Conservation (phyloP, 2,329 filamentous ascomycete genomes). For the Apiospora sp. region DNA sequence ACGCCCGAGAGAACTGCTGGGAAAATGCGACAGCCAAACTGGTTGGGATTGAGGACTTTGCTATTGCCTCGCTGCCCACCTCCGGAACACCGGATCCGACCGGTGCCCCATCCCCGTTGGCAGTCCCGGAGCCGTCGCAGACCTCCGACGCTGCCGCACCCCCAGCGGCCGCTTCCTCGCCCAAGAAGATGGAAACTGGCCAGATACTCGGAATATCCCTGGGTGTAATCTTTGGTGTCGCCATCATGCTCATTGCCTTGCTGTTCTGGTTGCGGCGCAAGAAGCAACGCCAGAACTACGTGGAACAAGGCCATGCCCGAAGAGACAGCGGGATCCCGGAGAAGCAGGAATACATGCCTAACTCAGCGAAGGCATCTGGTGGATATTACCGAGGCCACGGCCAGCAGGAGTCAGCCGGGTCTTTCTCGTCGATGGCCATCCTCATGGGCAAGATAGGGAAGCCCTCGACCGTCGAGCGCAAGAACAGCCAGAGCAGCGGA, state of each 20-base stretch:
- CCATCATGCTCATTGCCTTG: conserved; percentile 73
- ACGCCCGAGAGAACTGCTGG: conserved; percentile 80
- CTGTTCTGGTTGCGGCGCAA: conserved; percentile 74
- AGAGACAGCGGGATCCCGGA: conserved; percentile 55
- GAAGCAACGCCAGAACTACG: conserved; percentile 60
- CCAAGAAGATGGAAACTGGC: conserved; percentile 49
- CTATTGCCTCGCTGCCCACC: conserved; percentile 37
- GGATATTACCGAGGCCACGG: conserved; percentile 60
- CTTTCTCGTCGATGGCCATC: conserved; percentile 70
- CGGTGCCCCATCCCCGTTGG: conserved; percentile 38
- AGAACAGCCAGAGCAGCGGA: conserved; percentile 63
- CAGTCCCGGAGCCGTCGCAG: conserved; percentile 34
- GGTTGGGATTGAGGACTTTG: conserved; percentile 29
- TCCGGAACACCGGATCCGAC: conserved; percentile 34
- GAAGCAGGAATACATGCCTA: conserved; percentile 62
- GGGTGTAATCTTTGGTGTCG: conserved; percentile 79
- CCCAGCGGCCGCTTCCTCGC: conserved; percentile 37
- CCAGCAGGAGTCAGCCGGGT: conserved; percentile 60
- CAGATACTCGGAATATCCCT: conserved; percentile 83
- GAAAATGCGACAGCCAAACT: conserved; percentile 74
- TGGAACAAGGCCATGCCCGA: conserved; percentile 54
- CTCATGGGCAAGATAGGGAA: conserved; percentile 69
- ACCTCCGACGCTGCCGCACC: conserved; percentile 27
- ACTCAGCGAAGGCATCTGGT: conserved; percentile 52
- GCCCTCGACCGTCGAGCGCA: conserved; percentile 40